Percentiles rank a stretch among this genome's conserved stretches.
phyloP scores from a whole-genome alignment of 78 protist species.

The Capsaspora owczarzaki region DNA sequence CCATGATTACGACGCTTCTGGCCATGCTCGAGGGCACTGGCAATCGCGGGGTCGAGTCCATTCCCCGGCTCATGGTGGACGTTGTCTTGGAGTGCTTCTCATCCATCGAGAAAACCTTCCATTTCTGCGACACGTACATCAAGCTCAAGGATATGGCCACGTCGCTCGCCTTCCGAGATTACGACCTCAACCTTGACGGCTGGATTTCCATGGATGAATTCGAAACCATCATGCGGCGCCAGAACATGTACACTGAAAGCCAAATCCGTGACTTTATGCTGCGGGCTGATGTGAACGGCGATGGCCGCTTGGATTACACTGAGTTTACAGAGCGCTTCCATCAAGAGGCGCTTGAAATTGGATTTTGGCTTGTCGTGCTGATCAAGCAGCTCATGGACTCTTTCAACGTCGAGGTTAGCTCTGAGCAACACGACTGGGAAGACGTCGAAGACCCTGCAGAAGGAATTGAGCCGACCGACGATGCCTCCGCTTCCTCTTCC shows the following conservation, averaged over 20 bases:
- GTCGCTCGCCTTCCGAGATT: not conserved
- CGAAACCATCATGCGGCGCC: not conserved
- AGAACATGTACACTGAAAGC: not conserved
- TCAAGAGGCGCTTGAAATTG: not conserved
- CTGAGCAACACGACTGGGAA: no score
- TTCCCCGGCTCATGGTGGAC: not conserved
- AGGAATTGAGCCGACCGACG: no score
- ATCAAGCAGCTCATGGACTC: not conserved
- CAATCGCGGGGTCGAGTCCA: not conserved
- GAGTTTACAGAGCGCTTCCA: not conserved
- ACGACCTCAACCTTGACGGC: not conserved
- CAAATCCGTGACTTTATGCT: not conserved
- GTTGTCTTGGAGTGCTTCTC: not conserved
- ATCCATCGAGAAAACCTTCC: not conserved
- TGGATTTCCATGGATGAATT: not conserved
- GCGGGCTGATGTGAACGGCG: not conserved
- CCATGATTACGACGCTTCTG: not conserved
- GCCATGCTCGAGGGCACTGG: constrained; percentile 7
- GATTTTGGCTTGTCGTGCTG: not conserved
- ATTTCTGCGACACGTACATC: not conserved
- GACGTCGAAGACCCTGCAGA: no score
- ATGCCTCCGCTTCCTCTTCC: no score
- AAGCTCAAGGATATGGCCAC: not conserved
- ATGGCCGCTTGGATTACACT: not conserved
- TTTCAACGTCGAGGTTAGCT: no score